Evolutionary conservation across 2,329 filamentous ascomycete genomes (phyloP), one percentile per base, ranked within the genome.

Genomic region (Fragosphaeria purpurea): DNA sequence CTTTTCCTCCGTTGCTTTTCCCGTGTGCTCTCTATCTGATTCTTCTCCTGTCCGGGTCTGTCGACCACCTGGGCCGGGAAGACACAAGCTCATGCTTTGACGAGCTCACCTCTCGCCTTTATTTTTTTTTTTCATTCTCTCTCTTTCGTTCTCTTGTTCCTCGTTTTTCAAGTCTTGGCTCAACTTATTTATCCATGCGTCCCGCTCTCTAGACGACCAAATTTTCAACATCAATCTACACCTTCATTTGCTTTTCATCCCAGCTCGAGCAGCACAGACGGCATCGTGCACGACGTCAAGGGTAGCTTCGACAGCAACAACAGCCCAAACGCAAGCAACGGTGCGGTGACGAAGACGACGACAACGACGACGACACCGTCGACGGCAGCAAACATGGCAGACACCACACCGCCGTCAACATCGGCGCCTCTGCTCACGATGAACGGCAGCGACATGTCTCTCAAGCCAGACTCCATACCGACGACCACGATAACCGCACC

Each of bases 181-280:
- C 44, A 22, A 37, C 33, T 46, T 46, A 46, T 46, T 46, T 8
- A 46, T 42, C 31, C 13, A 35, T 42, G 38, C 41, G 10, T 37
- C 35, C 11, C 35, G 56, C 51, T 56, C 53, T 56, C 53, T 60
- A 75, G 72, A 61, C 68, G 64, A 60, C 71, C 73, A 59, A 70
- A 74, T 58, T 9, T 39, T 30, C 46, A 31, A 22, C 41, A 41
- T n/a, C 48, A 51, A 22, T 37, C 39, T 57, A 67, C 70, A 62
- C 67, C 72, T 59, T 70, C 70, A 58, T 76, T 76, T 65, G 66
- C 66, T 54, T 76, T 75, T 58, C 67, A 68, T 50, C 67, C 70
- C 51, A 69, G 72, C 64, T 72, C 44, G 9, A 35, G 37, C 22
- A 40, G 39, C 35, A 22, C 45, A 34, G 37, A 48, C 47, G 44